A percentile compares a stretch with the other conserved stretches of the same genome.
phyloP scores from a whole-genome alignment of 805 yeast species.

The Wickerhamiella nectarea region DNA sequence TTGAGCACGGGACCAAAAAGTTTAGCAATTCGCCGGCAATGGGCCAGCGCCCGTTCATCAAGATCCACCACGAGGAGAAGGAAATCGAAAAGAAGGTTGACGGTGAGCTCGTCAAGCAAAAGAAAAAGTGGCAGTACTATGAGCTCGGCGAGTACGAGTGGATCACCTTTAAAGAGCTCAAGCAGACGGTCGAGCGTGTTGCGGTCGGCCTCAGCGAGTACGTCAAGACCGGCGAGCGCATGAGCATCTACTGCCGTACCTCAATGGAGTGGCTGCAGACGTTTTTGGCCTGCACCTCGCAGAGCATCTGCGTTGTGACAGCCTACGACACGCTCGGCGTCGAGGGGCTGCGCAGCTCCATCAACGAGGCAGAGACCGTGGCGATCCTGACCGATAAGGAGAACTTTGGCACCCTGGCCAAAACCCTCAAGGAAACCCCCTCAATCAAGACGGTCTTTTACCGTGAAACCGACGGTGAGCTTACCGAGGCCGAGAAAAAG shows the following conservation, averaged over 20 bases:
- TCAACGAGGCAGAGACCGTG: slow-evolving; percentile 63
- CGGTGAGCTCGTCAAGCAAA: slow-evolving; percentile 57
- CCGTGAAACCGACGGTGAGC: slow-evolving; percentile 34
- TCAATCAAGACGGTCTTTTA: slow-evolving; percentile 58
- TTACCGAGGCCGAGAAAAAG: slow-evolving; percentile 44
- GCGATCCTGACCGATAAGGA: slow-evolving; percentile 78
- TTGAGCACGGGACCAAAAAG: slow-evolving; percentile 45
- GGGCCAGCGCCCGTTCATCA: slow-evolving; percentile 68
- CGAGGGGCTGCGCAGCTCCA: slow-evolving; percentile 55
- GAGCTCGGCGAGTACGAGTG: slow-evolving; percentile 64
- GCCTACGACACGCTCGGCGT: slow-evolving; percentile 44
- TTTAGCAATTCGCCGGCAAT: slow-evolving; percentile 43
- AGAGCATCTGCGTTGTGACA: slow-evolving; percentile 75
- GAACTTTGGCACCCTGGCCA: slow-evolving; percentile 49
- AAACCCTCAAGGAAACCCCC: slow-evolving; percentile 51
- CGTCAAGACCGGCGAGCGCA: slow-evolving; percentile 43
- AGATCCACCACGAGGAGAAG: slow-evolving; percentile 64
- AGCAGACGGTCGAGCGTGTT: slow-evolving; percentile 34
- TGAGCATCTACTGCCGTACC: slow-evolving; percentile 82
- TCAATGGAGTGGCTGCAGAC: slow-evolving; percentile 85
- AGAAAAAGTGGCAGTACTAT: slow-evolving; percentile 78
- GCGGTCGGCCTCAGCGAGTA: slow-evolving; percentile 66
- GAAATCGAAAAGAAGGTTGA: slow-evolving; percentile 59
- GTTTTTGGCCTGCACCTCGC: slow-evolving; percentile 64
- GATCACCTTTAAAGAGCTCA: slow-evolving; percentile 47